Evolutionary conservation across 2,329 filamentous ascomycete species (phyloP).

Genomic region (Metarhizium guizhouense): DNA sequence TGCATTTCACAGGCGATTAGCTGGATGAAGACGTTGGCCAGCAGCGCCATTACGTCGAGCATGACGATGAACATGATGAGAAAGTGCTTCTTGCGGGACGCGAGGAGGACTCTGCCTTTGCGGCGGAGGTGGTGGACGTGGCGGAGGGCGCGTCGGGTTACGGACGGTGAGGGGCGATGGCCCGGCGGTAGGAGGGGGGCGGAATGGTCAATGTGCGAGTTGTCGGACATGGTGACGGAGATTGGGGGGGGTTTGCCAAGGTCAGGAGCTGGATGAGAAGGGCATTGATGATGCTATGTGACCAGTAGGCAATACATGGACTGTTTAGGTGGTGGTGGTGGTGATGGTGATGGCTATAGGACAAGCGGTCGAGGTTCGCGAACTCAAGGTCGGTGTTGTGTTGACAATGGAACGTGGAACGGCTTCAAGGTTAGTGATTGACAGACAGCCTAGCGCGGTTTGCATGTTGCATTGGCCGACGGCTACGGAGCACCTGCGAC

Average conservation of each 20-base stretch:
- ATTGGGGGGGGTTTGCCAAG: background rate
- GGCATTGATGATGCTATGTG: background rate
- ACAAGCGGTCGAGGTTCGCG: too few species aligned
- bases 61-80: constrained; percentile 33
- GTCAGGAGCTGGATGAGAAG: background rate
- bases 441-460: background rate
- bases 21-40: constrained; percentile 38
- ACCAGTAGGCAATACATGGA: background rate
- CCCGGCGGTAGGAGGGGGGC: constrained; percentile 3
- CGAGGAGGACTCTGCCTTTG: constrained; percentile 14
- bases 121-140: constrained; percentile 4
- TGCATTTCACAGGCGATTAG: constrained; percentile 39
- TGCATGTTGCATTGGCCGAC: too few species aligned
- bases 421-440: background rate
- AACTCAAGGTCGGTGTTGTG: background rate
- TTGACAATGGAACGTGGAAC: background rate
- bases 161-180: background rate
- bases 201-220: background rate
- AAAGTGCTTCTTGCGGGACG: constrained; percentile 35
- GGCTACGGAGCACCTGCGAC: too few species aligned
- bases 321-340: background rate
- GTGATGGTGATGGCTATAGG: background rate
- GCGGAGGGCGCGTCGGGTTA: constrained; percentile 1
- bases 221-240: background rate
- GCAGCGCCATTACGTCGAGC: constrained; percentile 35